Conservation (phyloP, 1,139 yeast species). For the Geotrichum citri-aurantii region DNA sequence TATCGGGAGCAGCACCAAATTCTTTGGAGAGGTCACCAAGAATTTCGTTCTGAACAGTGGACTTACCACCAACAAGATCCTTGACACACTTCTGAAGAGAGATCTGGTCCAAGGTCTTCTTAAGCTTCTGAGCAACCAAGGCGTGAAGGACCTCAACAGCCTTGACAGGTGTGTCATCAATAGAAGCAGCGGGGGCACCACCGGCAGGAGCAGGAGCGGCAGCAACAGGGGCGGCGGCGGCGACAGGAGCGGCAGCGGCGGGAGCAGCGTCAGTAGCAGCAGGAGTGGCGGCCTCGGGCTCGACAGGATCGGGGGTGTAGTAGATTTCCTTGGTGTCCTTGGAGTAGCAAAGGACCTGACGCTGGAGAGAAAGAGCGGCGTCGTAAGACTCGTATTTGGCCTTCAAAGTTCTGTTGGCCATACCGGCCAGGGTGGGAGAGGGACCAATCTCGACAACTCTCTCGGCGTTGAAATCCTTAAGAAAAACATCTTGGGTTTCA, state of each 20-base stretch:
- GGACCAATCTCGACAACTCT: conserved; percentile 98
- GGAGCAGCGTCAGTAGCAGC: conserved; percentile 38
- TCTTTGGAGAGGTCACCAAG: conserved; percentile 97
- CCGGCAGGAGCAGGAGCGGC: conserved; percentile 57
- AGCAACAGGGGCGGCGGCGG: conserved; percentile 38
- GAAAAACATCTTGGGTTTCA: conserved; percentile 96
- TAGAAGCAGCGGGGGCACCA: conserved; percentile 70
- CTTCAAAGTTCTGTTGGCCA: conserved; percentile 96
- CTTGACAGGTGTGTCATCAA: conserved; percentile 85
- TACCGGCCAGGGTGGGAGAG: conserved; percentile 95
- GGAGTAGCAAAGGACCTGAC: conserved; percentile 93
- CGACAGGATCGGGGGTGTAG: conserved; percentile 84
- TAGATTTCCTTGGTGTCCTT: conserved; percentile 95
- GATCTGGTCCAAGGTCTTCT: conserved; percentile 79
- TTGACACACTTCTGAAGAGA: conserved; percentile 91
- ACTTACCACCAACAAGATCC: conserved; percentile 96
- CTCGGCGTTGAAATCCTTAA: conserved; percentile 91
- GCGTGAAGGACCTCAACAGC: conserved; percentile 81
- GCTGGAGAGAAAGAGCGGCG: conserved; percentile 92
- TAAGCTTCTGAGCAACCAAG: conserved; percentile 90
- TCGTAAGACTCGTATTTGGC: conserved; percentile 96
- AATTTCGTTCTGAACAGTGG: conserved; percentile 96
- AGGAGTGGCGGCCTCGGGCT: conserved; percentile 39
- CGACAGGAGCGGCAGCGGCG: conserved; percentile 38
- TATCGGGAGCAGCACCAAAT: conserved; percentile 95